Percentiles rank a stretch among this genome's conserved stretches.
Evolutionary conservation across 2,329 filamentous ascomycete species (phyloP).

Genomic region (Colletotrichum destructivum): DNA sequence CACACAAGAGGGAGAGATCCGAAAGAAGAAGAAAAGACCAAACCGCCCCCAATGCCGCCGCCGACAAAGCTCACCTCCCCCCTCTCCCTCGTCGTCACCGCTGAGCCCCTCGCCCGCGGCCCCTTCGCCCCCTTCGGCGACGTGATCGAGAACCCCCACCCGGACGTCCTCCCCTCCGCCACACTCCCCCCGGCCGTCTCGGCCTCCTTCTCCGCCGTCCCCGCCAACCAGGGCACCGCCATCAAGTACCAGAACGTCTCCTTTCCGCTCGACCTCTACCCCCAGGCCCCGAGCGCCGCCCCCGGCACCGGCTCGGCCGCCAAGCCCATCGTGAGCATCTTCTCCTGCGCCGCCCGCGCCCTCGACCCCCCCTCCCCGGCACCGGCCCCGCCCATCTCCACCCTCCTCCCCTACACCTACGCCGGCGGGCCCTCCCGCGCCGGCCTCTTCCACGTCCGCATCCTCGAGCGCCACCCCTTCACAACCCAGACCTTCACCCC

Average conservation of each 20-base stretch:
- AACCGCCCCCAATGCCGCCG: conserved; percentile 19
- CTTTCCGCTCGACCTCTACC: conserved; percentile 79
- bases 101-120: conserved; percentile 76
- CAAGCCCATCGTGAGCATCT: conserved; percentile 85
- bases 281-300: conserved; percentile 71
- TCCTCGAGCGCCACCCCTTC: conserved; percentile 93
- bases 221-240: conserved; percentile 89
- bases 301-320: conserved; percentile 47
- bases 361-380: conserved; percentile 50
- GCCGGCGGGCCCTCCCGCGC: conserved; percentile 26
- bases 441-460: conserved; percentile 72
- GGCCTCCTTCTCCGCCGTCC: conserved; percentile 64
- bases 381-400: conserved; percentile 30
- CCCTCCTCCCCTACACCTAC: conserved; percentile 40
- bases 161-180: conserved; percentile 66
- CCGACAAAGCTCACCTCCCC: conserved; percentile 30
- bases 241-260: conserved; percentile 89
- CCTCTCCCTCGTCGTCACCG: conserved; percentile 61
- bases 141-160: conserved; percentile 82
- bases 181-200: conserved; percentile 56
- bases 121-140: conserved; percentile 87
- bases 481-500: conserved; percentile 96
- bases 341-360: conserved; percentile 82
- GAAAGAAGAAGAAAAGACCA: neutral
- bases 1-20: no score